These are phyloP conservation scores for Nitzschia palea DNA, from an alignment of 108 stramenopile genomes.

Conservation along the genomic window DNA sequence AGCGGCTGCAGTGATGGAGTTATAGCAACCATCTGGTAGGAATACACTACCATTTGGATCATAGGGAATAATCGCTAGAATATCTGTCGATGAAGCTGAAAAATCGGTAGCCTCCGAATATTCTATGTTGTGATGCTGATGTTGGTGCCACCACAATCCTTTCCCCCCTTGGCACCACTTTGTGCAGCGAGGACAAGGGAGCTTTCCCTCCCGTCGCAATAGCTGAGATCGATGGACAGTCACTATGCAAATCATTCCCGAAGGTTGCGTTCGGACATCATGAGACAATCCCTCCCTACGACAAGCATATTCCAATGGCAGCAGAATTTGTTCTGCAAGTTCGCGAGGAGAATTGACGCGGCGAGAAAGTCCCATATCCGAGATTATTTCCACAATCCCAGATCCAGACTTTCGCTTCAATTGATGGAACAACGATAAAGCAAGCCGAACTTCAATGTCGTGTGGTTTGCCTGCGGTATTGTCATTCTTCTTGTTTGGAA, in stretches of 20 bases:
- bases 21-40: no score
- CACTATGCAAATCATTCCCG: constrained; percentile 68
- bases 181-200: constrained; percentile 74
- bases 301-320: constrained; percentile 32
- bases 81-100: constrained; percentile 42
- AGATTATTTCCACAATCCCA: constrained; percentile 31
- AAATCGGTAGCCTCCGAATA: constrained; percentile 53
- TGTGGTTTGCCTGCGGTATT: constrained; percentile 49
- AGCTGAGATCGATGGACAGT: constrained; percentile 41
- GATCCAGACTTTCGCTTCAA: constrained; percentile 23
- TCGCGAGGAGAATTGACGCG: constrained; percentile 38
- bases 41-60: constrained; percentile 1
- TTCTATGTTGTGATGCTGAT: constrained; percentile 51
- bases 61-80: constrained; percentile 51
- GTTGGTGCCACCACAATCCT: constrained; percentile 88
- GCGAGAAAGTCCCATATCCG: constrained; percentile 61
- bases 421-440: constrained; percentile 55
- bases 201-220: constrained; percentile 43
- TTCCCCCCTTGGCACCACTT: constrained; percentile 85
- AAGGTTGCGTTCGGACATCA: constrained; percentile 56
- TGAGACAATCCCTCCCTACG: constrained; percentile 21
- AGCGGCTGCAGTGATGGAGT: background rate
- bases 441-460: constrained; percentile 67
- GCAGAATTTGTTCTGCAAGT: constrained; percentile 44
- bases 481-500: constrained; percentile 28